Evolutionary conservation across 2,329 filamentous ascomycete genomes (phyloP).

Genomic region (Monilinia fructigena): DNA sequence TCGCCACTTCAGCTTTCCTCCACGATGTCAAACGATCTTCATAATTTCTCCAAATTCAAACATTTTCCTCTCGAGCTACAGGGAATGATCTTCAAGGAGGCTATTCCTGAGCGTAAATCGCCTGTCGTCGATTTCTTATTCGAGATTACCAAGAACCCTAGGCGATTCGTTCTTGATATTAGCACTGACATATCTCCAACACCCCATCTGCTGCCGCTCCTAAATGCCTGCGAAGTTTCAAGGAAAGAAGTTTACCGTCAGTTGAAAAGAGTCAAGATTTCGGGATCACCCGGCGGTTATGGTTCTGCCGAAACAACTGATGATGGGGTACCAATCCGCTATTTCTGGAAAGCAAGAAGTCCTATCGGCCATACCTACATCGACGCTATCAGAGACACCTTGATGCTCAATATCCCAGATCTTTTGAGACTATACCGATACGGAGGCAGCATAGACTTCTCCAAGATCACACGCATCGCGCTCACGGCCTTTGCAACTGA

Average conservation of each 20-base stretch:
- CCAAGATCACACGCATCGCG: background rate
- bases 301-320: fast-evolving
- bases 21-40: background rate
- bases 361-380: background rate
- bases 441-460: background rate
- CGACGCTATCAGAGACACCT: background rate
- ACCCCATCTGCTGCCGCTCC: background rate
- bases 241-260: background rate
- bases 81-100: background rate
- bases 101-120: background rate
- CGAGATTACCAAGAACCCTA: fast-evolving
- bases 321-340: background rate
- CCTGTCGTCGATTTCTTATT: background rate
- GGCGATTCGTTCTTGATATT: background rate
- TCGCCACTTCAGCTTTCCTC: background rate
- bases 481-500: background rate
- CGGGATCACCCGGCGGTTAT: background rate
- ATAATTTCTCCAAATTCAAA: background rate
- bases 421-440: background rate
- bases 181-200: background rate
- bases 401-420: slow-evolving; percentile 1
- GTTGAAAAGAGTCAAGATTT: background rate
- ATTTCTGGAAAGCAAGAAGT: background rate
- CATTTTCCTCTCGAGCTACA: background rate
- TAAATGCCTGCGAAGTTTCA: background rate